Evolutionary conservation across 2,329 filamentous ascomycete genomes (phyloP).

Genomic region (Aureobasidium vineae): DNA sequence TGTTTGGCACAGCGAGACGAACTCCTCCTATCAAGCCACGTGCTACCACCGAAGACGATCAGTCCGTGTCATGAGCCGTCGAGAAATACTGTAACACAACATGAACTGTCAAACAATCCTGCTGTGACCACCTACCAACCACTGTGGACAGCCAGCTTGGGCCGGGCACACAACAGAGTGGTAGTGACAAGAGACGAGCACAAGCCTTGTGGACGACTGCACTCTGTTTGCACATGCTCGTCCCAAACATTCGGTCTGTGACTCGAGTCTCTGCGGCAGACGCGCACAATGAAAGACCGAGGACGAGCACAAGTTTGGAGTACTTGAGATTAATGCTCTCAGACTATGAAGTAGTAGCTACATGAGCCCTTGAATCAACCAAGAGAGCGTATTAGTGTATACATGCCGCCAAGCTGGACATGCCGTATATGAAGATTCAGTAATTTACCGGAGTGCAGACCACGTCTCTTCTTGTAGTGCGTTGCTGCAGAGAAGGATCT

Average conservation of each 20-base stretch:
- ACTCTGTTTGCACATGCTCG: background rate
- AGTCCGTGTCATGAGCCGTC: slow-evolving; percentile 2
- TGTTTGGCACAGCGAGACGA: slow-evolving; percentile 1
- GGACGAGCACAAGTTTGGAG: too few relatives aligned
- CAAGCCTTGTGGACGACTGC: background rate
- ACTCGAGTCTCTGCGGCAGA: background rate
- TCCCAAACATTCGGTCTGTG: background rate
- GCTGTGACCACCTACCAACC: background rate
- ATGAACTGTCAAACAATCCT: background rate
- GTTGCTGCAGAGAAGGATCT: background rate
- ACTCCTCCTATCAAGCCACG: background rate
- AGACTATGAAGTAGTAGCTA: background rate
- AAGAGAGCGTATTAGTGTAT: background rate
- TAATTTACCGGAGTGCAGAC: background rate
- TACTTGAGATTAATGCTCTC: background rate
- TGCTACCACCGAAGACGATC: background rate
- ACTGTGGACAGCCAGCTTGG: background rate
- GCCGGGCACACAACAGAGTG: background rate
- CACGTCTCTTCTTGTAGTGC: background rate
- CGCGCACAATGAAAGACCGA: background rate
- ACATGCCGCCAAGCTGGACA: slow-evolving; percentile 6
- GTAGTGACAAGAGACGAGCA: background rate
- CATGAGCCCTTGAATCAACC: background rate
- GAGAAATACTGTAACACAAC: background rate
- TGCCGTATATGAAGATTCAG: background rate